phyloP scores from a whole-genome alignment of 306 rosid genomes.

The Lotus japonicus region DNA sequence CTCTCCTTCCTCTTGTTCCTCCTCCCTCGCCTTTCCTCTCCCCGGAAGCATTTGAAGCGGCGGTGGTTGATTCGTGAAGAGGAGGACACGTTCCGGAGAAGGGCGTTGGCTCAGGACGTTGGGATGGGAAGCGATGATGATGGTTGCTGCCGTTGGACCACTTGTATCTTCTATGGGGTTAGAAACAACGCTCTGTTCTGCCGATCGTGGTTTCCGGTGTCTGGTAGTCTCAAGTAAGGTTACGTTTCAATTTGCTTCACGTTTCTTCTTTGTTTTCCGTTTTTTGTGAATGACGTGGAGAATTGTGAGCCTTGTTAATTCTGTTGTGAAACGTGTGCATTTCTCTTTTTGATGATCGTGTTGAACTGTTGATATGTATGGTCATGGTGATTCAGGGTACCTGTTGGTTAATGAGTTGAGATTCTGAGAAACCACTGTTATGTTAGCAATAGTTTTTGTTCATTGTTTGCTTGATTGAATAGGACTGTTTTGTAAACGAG shows the following conservation, averaged over 20 bases:
- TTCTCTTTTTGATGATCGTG: background rate
- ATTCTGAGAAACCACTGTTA: too few relatives aligned
- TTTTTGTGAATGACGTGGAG: background rate
- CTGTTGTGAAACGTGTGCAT: background rate
- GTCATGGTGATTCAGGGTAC: too few relatives aligned
- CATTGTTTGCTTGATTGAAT: background rate
- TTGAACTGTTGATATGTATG: background rate
- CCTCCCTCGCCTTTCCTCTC: constrained; percentile 50
- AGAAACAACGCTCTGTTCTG: constrained; percentile 65
- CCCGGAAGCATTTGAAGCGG: constrained; percentile 44
- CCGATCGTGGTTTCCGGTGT: constrained; percentile 77
- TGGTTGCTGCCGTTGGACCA: constrained; percentile 41
- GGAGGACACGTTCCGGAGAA: constrained; percentile 70
- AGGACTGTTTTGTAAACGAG: background rate
- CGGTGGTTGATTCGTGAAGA: constrained; percentile 62
- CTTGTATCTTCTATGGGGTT: constrained; percentile 63
- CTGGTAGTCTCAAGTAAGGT: constrained; percentile 57
- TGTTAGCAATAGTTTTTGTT: too few relatives aligned
- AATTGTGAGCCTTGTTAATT: background rate
- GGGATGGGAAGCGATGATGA: constrained; percentile 45
- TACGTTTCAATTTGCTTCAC: too few relatives aligned
- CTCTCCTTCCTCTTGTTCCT: constrained; percentile 49
- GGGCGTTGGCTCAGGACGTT: constrained; percentile 69
- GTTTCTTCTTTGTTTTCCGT: too few relatives aligned
- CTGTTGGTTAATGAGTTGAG: too few relatives aligned